phyloP scores from a whole-genome alignment of 2,329 filamentous ascomycete species.

The Coleophoma cylindrospora region DNA sequence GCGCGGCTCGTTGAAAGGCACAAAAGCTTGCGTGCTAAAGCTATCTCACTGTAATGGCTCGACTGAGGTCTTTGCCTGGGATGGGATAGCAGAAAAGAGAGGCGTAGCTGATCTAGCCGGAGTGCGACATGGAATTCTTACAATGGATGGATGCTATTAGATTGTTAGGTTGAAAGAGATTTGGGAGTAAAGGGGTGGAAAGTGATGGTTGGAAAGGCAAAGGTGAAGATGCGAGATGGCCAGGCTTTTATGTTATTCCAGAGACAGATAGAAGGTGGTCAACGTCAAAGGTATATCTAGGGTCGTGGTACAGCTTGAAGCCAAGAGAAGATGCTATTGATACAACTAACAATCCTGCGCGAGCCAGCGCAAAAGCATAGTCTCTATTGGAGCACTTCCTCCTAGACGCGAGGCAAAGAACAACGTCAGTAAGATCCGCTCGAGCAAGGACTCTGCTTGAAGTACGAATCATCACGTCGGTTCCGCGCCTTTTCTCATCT shows the following conservation, averaged over 20 bases:
- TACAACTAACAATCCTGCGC: too few relatives aligned
- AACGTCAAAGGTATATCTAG: background rate
- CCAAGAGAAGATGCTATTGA: background rate
- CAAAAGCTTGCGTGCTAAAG: too few relatives aligned
- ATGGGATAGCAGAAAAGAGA: too few relatives aligned
- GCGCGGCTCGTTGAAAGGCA: too few relatives aligned
- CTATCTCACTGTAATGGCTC: too few relatives aligned
- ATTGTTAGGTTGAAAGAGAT: too few relatives aligned
- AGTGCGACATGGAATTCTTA: too few relatives aligned
- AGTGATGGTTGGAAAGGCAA: background rate
- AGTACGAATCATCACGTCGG: conserved; percentile 16
- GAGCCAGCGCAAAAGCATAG: too few relatives aligned
- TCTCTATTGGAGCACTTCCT: background rate
- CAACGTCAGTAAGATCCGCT: conserved; percentile 10
- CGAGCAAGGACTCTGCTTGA: conserved; percentile 1
- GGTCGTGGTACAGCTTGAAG: background rate
- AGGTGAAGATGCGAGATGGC: background rate
- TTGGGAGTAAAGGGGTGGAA: too few relatives aligned
- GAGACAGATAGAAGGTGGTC: conserved; percentile 2
- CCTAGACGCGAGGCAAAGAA: background rate
- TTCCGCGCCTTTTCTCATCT: conserved; percentile 3
- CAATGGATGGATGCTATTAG: too few relatives aligned
- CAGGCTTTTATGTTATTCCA: conserved; percentile 5
- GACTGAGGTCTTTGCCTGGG: too few relatives aligned
- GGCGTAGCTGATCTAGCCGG: too few relatives aligned